Evolutionary conservation across 208 protist species (phyloP), one percentile per base, ranked within the genome.

Genomic region (Porcisia deanei): DNA sequence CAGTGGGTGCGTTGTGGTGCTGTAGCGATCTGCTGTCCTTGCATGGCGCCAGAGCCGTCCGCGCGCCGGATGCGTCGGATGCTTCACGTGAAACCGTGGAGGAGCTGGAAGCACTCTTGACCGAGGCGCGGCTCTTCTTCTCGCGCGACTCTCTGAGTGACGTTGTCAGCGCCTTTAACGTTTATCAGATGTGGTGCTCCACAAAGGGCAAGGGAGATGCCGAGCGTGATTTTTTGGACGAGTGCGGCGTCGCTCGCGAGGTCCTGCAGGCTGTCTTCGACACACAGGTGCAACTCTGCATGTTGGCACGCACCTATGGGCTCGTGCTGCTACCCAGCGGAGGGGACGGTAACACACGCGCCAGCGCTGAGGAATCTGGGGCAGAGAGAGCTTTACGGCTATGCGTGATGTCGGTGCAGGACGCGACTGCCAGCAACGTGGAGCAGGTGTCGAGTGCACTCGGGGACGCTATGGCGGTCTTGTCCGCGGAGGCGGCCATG

Each of bases 171-270:
- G 79, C 76, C 54, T 89, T 95, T 64, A 78, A 95, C 82, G 85
- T 95, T 12, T 96, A 94, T 73, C 83, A 86, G 70, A 96, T 94
- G 90, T 97, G 91, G 90, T 83, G 55, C 72, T 87, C 69, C 76
- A 85, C 54, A 43, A 72, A 54, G 37, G 66, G 30, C 43, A 76
- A 47, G n/a, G 8, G 20, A 65, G 84, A 84, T 9, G 77, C 63
- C 20, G 85, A 85, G 72, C 65, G 63, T 8, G 77, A 79, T 41
- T 94, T 96, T 75, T 67, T 93, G 25, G 80, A 63, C 41, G 89
- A 94, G 69, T 93, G 88, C 52, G 73, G 83, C 14, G 85, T 90
- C 22, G 81, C 90, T 16, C 69, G 63, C 3, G 54, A 71, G 37
- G 66, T 81, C 37, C 83, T 96, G 67, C 64, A 78, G 37, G 39